Evolutionary conservation across 768 basidiomycete genomes (phyloP), one percentile per base, ranked within the genome.

Genomic region (Rhizopogon sp.): DNA sequence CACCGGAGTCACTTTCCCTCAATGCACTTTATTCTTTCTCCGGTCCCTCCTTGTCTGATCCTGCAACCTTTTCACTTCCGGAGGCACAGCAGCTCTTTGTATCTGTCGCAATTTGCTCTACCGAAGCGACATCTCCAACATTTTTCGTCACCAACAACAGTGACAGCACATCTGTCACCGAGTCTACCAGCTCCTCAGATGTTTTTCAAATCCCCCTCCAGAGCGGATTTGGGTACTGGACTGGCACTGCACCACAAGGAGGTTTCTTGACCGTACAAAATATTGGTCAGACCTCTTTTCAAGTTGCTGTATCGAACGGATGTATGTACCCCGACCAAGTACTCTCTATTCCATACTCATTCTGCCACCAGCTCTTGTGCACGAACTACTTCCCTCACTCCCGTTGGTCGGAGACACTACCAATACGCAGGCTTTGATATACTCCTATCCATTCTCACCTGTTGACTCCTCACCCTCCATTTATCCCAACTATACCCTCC

Each of bases 401-500:
- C 88, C 88, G 1, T 67, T 87, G 6, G 70, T 91, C 2, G 88
- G 87, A 3, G 90, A 93, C 65, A 83, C 87, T 1, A 88, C 89
- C 2, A 71, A 83, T 6, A 88, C 83, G 50, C 82, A 88, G 64
- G 88, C 82, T 0, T 67, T 93, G 29, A 62, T 92, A 10, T 90
- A 88, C 67, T 92, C 90, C 0, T 79, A 81, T 7, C 68, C 79
- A 0, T 83, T 83, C 56, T 60, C 70, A 6, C 53, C 71, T 0
- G 56, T 72, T 10, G 56, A 63, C 1, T 28, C 59, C 1, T 51
- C 60, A 5, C 59, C 67, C 40, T 83, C 87, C 1, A 70, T 68
- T 25, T 93, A 79, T 62, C 90, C 90, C 10, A 91, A 91, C 61
- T 93, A 89, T 64, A 85, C 85, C 2, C 77, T 93, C 1, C 83